Base-by-base conservation (phyloP, 2,329 filamentous ascomycete species). In the Aspergillus cejpii region DNA sequence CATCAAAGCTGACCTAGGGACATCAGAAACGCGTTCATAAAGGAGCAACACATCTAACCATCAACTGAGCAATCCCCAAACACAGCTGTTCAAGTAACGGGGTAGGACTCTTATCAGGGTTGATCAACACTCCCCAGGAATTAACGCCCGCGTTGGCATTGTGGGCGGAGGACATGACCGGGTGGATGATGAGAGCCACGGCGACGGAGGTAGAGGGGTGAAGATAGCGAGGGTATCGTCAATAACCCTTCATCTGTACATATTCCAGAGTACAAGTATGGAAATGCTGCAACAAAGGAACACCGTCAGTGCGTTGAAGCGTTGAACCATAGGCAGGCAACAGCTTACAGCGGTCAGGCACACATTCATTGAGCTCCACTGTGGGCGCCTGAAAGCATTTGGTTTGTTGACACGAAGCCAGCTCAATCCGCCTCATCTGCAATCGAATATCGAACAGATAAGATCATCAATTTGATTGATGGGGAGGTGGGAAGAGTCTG, bases 71-170 rank as follows among this genome's bases (percentile, higher is more conserved):
- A 54, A 90, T 80, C 24, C 83, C 81, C 55, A 80, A 69, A 52
- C 88, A 74, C 24, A 90, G 71, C 43, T 81, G 80, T 63, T 85
- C 77, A 21, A 90, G 74, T 36, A 83, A 64, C 41, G 77, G 76
- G 3, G 83, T 83, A 4, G 85, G 80, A 38, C 76, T 78, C 65
- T 87, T 87, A 63, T 85, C 74, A 27, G 71, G 66, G 52, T 81
- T 76, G 58, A 85, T 86, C 58, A 90, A 74, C 12, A 56, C 62
- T 39, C 79, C 78, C 68, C 86, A 87, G 54, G 71, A 76, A 39
- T 61, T 61, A 39, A 52, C 50, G 24, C 52, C 53, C 39, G 49
- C 15, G 17, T 34, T 11, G 15, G 31, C 48, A 44, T 55, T 39
- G 39, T 50, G 51, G 37, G 59, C 51, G 49, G 58, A 63, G 51